These are phyloP conservation scores for Penicillium cataractarum DNA, from an alignment of 495 filamentous ascomycete genomes.

Conservation along the genomic window DNA sequence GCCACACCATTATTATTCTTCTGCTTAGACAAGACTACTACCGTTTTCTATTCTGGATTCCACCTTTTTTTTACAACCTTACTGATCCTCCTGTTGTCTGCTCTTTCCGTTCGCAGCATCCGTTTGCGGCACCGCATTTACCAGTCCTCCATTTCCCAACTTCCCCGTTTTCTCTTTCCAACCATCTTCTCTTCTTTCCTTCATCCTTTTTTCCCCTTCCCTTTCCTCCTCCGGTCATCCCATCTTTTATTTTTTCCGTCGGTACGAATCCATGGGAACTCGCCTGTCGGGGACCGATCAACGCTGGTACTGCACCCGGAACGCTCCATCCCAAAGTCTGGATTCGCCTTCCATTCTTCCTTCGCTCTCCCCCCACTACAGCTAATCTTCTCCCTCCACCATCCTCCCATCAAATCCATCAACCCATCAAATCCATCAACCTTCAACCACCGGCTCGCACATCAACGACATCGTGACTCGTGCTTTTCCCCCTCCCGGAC, in stretches of 20 bases:
- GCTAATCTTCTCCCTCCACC: slow-evolving; percentile 6
- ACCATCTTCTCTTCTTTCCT: not conserved
- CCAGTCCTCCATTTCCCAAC: not conserved
- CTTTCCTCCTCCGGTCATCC: not conserved
- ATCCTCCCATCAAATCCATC: not conserved
- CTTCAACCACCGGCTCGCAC: slow-evolving; percentile 20
- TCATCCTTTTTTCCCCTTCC: not conserved
- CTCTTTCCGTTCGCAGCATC: slow-evolving; percentile 6
- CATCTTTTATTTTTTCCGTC: not conserved
- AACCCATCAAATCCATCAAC: slow-evolving; percentile 26
- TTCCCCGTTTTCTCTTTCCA: not conserved
- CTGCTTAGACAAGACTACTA: no score
- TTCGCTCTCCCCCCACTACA: slow-evolving; percentile 12
- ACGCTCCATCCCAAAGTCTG: slow-evolving; percentile 13
- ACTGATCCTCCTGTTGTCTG: not conserved
- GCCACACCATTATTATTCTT: no score
- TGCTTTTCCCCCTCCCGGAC: slow-evolving; percentile 13
- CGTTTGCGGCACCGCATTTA: slow-evolving; percentile 10
- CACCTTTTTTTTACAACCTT: not conserved
- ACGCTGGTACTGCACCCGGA: slow-evolving; percentile 16
- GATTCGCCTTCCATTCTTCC: slow-evolving; percentile 13
- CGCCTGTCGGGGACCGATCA: slow-evolving; percentile 27
- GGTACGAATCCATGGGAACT: slow-evolving; percentile 27
- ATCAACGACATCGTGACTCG: slow-evolving; percentile 33
- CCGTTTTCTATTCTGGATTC: not conserved